Evolutionary conservation across 139 green algal species (phyloP).

Genomic region (Deuterostichococcus epilithicus): DNA sequence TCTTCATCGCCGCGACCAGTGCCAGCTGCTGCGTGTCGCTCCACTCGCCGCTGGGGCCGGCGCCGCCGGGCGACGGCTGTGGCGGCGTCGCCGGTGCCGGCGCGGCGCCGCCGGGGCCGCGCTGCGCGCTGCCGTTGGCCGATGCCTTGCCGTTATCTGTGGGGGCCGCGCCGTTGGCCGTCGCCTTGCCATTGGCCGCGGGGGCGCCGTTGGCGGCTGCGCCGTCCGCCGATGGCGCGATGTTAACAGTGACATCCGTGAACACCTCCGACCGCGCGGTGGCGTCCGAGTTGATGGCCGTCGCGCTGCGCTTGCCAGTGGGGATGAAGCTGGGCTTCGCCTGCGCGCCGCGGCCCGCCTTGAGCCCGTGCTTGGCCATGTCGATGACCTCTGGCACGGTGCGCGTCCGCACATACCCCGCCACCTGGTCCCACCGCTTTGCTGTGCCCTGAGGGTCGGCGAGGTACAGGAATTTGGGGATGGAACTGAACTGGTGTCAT

Average conservation of each 20-base stretch:
- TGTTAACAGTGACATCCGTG: slow-evolving; percentile 67
- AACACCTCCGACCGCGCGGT: slow-evolving; percentile 49
- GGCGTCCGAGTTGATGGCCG: slow-evolving; percentile 47
- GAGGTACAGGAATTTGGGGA: no score
- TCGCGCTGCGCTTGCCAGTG: slow-evolving; percentile 28
- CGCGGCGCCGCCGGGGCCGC: no score
- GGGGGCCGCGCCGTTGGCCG: slow-evolving; percentile 2
- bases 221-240: slow-evolving; percentile 18
- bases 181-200: slow-evolving; percentile 8
- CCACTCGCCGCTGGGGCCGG: slow-evolving; percentile 44
- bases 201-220: slow-evolving; percentile 9
- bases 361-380: slow-evolving; percentile 79
- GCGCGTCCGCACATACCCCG: slow-evolving; percentile 73
- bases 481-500: no score
- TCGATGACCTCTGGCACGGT: slow-evolving; percentile 79
- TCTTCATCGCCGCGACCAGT: slow-evolving; percentile 87
- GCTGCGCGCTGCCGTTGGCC: slow-evolving; percentile 1
- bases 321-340: slow-evolving; percentile 5
- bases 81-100: not conserved
- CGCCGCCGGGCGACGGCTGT: not conserved
- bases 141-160: not conserved
- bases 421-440: slow-evolving; percentile 77
- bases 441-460: slow-evolving; percentile 65
- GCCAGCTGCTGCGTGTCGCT: slow-evolving; percentile 78
- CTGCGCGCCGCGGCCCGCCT: slow-evolving; percentile 18